Evolutionary conservation across 768 basidiomycete species (phyloP).

Genomic region (Phlebiopsis gigantea): DNA sequence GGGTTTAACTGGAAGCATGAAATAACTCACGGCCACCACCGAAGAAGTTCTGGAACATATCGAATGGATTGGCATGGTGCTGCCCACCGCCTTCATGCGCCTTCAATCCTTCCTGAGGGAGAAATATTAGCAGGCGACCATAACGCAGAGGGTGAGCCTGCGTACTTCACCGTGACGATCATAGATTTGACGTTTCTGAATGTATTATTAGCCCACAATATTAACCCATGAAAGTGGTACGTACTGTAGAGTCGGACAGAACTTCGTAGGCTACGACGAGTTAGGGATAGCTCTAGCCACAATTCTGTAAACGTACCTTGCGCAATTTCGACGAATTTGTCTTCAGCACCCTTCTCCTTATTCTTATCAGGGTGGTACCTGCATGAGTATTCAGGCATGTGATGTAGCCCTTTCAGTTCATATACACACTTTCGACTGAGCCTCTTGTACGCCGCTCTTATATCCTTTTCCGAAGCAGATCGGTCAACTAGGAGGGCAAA

Average conservation of each 20-base stretch:
- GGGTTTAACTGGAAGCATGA: not conserved
- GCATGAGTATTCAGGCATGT: not conserved
- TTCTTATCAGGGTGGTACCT: constrained; percentile 90
- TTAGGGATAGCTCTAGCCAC: not conserved
- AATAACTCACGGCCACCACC: constrained; percentile 52
- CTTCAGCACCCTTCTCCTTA: constrained; percentile 74
- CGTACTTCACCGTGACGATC: constrained; percentile 86
- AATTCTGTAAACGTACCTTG: constrained; percentile 51
- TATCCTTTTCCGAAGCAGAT: constrained; percentile 83
- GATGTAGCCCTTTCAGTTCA: not conserved
- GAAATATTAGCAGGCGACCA: not conserved
- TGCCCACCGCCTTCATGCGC: constrained; percentile 86
- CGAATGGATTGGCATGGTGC: constrained; percentile 79
- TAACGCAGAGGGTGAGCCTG: not conserved
- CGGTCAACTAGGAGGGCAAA: constrained; percentile 45
- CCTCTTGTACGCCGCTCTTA: constrained; percentile 88
- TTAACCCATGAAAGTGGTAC: constrained; percentile 16
- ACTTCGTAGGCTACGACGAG: constrained; percentile 76
- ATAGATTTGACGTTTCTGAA: constrained; percentile 87
- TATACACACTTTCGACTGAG: constrained; percentile 66
- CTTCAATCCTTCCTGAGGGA: constrained; percentile 75
- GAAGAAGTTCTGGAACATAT: constrained; percentile 92
- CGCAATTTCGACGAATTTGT: constrained; percentile 87
- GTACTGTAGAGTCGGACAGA: constrained; percentile 78
- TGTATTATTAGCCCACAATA: not conserved